These are phyloP conservation scores for Selenicereus undatus DNA, from an alignment of 148 eudicot species.

Conservation along the genomic window DNA sequence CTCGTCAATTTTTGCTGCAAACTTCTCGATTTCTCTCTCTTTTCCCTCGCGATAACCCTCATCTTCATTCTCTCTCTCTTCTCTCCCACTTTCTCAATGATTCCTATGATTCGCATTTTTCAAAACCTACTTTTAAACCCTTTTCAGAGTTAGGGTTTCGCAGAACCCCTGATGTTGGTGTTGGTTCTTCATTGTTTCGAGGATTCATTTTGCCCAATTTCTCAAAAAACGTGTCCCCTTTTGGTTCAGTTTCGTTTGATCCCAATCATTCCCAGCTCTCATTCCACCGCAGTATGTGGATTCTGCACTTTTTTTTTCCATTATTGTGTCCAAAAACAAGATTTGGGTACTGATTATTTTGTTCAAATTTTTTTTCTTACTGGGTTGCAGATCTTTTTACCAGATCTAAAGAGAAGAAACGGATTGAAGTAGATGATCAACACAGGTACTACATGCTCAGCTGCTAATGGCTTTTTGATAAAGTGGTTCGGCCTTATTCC, in stretches of 20 bases:
- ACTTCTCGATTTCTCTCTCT: constrained; percentile 39
- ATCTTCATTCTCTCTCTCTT: constrained; percentile 11
- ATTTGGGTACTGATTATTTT: neutral
- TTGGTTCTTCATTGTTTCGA: neutral
- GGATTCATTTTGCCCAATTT: constrained; percentile 20
- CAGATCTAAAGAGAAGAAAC: constrained; percentile 62
- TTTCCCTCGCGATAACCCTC: constrained; percentile 31
- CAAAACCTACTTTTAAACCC: neutral
- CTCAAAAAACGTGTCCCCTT: constrained; percentile 19
- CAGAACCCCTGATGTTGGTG: neutral
- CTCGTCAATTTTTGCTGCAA: constrained; percentile 29
- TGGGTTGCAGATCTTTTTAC: constrained; percentile 59
- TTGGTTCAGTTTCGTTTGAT: constrained; percentile 17
- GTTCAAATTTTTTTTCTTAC: neutral
- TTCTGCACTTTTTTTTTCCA: neutral
- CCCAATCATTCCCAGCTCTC: constrained; percentile 17
- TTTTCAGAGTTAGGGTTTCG: constrained; percentile 13
- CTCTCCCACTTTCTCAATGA: constrained; percentile 2
- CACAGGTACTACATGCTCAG: constrained; percentile 42
- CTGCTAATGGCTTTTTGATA: neutral
- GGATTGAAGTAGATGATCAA: constrained; percentile 60
- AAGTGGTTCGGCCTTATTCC: neutral
- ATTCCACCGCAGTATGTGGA: constrained; percentile 43
- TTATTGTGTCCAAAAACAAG: too few species aligned
- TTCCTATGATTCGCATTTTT: constrained; percentile 7